Conservation (phyloP, 139 green algal genomes). For the Picochlorum costavermella region DNA sequence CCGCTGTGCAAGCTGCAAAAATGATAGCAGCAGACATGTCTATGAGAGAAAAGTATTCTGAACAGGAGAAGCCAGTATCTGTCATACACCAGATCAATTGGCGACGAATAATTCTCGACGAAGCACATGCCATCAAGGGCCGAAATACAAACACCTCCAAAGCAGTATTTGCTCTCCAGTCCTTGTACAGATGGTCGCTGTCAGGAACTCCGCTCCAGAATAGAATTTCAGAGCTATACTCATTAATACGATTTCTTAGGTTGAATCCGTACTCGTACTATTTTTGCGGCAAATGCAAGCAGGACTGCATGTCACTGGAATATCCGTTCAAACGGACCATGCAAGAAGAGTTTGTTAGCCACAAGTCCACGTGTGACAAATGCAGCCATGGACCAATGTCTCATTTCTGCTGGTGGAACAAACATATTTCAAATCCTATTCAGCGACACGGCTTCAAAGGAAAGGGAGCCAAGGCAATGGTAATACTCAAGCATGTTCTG, state of each 20-base stretch:
- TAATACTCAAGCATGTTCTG: constrained; percentile 66
- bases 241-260: constrained; percentile 76
- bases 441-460: constrained; percentile 59
- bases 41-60: neutral
- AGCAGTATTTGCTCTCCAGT: constrained; percentile 71
- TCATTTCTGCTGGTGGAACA: constrained; percentile 85
- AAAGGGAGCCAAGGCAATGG: constrained; percentile 50
- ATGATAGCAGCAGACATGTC: constrained; percentile 25
- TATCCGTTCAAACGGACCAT: constrained; percentile 45
- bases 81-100: constrained; percentile 46
- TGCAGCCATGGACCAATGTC: constrained; percentile 32
- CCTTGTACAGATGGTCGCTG: constrained; percentile 69
- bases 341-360: constrained; percentile 3
- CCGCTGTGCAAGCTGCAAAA: constrained; percentile 29
- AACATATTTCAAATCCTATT: constrained; percentile 50
- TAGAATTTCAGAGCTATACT: constrained; percentile 87
- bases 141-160: constrained; percentile 66
- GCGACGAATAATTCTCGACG: constrained; percentile 79
- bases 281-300: constrained; percentile 64
- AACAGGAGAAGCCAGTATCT: constrained; percentile 21
- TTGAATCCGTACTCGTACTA: constrained; percentile 87
- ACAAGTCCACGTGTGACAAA: constrained; percentile 19
- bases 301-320: constrained; percentile 60
- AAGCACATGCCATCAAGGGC: constrained; percentile 91
- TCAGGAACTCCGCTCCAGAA: constrained; percentile 81